Conservation (phyloP, 352 stramenopile species). For the Globisporangium middletonii region DNA sequence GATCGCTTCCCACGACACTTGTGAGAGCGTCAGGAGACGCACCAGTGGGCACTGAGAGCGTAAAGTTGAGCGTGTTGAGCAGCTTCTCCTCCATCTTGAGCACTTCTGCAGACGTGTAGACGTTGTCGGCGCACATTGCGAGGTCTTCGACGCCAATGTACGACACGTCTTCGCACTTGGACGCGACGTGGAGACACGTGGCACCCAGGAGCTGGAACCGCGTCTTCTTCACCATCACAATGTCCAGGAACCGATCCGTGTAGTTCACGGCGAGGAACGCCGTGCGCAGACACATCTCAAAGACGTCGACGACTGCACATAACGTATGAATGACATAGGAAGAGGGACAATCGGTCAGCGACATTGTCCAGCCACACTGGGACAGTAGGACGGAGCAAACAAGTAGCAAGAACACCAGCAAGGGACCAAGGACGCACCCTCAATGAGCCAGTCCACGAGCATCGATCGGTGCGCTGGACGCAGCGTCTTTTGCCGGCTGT, state of each 20-base stretch:
- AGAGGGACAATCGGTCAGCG: not conserved
- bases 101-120: constrained; percentile 86
- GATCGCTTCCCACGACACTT: not conserved
- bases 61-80: constrained; percentile 91
- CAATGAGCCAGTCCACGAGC: constrained; percentile 91
- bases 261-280: constrained; percentile 90
- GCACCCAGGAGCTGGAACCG: constrained; percentile 87
- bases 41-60: constrained; percentile 85
- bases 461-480: constrained; percentile 84
- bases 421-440: constrained; percentile 45
- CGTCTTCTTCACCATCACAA: constrained; percentile 87
- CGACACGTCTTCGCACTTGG: constrained; percentile 90
- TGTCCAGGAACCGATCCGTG: constrained; percentile 84
- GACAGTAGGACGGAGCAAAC: too few relatives aligned
- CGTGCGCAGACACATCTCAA: constrained; percentile 89
- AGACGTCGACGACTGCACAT: constrained; percentile 86
- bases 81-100: constrained; percentile 90
- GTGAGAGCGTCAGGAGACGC: constrained; percentile 1
- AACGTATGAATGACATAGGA: not conserved
- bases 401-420: not conserved
- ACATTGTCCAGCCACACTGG: not conserved
- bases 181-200: constrained; percentile 87
- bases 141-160: constrained; percentile 91
- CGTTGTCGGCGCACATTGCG: constrained; percentile 88
- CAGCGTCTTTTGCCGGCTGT: constrained; percentile 74